A percentile compares a stretch with the other conserved stretches of the same genome.
phyloP scores from a whole-genome alignment of 192 early-diverging fungal species.

The Spizellomyces sp. region DNA sequence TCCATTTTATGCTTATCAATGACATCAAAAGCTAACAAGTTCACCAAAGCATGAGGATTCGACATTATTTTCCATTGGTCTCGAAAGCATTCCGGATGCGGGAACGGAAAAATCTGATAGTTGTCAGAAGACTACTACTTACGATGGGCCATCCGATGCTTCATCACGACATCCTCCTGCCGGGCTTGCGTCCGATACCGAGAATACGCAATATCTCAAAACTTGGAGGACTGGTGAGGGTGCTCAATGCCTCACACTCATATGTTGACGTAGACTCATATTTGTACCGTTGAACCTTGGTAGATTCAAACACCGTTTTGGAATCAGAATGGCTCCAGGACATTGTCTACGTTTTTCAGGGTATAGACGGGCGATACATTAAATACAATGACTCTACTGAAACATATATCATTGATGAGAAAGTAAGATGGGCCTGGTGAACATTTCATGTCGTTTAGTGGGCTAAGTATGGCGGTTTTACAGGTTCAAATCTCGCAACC shows the following conservation, averaged over 20 bases:
- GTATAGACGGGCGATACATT: slow-evolving; percentile 85
- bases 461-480: neutral
- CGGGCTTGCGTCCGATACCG: neutral
- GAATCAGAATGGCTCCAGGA: slow-evolving; percentile 72
- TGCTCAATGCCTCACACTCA: neutral
- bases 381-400: slow-evolving; percentile 57
- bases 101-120: too few species aligned
- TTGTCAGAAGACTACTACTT: neutral
- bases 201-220: neutral
- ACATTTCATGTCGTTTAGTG: neutral
- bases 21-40: neutral
- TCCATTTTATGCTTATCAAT: neutral
- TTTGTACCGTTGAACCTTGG: too few species aligned
- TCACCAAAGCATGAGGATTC: neutral
- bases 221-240: neutral
- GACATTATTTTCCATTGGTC: neutral
- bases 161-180: neutral
- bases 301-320: neutral
- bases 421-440: slow-evolving; percentile 42
- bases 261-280: slow-evolving; percentile 5
- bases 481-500: slow-evolving; percentile 60
- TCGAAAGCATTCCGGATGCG: slow-evolving; percentile 1
- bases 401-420: slow-evolving; percentile 57
- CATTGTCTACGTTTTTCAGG: slow-evolving; percentile 91
- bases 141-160: neutral